These are phyloP conservation scores for Arabidopsis suecica DNA, from an alignment of 345 rosid genomes.

Conservation along the genomic window DNA sequence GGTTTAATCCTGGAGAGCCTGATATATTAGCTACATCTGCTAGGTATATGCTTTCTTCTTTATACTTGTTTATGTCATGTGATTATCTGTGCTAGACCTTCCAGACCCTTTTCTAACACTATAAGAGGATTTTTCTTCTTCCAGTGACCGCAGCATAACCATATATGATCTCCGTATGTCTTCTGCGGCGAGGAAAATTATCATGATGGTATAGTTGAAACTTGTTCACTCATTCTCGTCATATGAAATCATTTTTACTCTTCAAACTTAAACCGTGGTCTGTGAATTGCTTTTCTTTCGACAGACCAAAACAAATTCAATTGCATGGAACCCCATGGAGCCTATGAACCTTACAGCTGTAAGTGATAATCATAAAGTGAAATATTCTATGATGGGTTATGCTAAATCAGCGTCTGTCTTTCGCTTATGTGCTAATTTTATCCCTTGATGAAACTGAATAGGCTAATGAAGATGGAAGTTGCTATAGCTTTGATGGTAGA, in stretches of 20 bases:
- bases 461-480: conserved; percentile 97
- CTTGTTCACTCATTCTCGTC: conserved; percentile 3
- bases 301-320: conserved; percentile 89
- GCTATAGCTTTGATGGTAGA: conserved; percentile 91
- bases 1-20: conserved; percentile 95
- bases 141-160: conserved; percentile 78
- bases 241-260: not conserved
- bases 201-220: conserved; percentile 70
- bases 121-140: conserved; percentile 34
- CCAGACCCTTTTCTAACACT: conserved; percentile 23
- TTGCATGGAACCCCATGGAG: conserved; percentile 99
- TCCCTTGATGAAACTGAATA: conserved; percentile 47
- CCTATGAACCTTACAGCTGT: conserved; percentile 97
- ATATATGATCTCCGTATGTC: conserved; percentile 88
- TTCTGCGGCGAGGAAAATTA: conserved; percentile 75
- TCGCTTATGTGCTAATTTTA: not conserved
- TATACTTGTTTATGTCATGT: conserved; percentile 14
- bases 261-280: conserved; percentile 4
- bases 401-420: not conserved
- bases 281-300: conserved; percentile 32
- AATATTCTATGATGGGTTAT: conserved; percentile 7
- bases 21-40: conserved; percentile 81
- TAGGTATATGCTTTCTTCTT: conserved; percentile 54
- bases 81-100: not conserved
- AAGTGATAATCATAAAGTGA: conserved; percentile 48